Percentiles rank a stretch among this genome's conserved stretches.
Conservation (phyloP, 139 green algal genomes). For the Edaphochlamys debaryana region DNA sequence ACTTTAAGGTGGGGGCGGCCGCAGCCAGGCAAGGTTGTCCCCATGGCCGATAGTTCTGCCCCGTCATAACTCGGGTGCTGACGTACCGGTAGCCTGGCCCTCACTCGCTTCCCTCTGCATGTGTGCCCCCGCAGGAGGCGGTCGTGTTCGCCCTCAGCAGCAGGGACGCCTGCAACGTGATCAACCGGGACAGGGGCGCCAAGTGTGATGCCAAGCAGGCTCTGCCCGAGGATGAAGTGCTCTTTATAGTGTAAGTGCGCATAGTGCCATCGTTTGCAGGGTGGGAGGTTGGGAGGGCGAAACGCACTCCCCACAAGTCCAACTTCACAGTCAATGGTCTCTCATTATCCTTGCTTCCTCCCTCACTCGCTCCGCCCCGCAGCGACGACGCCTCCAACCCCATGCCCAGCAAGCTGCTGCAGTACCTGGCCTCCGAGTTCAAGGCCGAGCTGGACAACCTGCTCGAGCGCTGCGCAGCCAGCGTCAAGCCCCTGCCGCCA, state of each 20-base stretch:
- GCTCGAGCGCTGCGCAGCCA: background rate
- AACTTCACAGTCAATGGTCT: too few relatives aligned
- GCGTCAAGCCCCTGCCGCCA: too few relatives aligned
- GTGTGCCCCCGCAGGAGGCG: constrained; percentile 47
- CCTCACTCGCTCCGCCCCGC: too few relatives aligned
- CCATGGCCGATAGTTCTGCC: too few relatives aligned
- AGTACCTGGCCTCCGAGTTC: constrained; percentile 32
- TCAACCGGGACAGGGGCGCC: background rate
- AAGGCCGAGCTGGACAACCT: constrained; percentile 15
- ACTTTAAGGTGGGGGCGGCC: constrained; percentile 64
- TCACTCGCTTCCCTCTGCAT: too few relatives aligned
- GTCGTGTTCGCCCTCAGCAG: constrained; percentile 37
- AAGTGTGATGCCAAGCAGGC: background rate
- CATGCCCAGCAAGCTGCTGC: constrained; percentile 24
- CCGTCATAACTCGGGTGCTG: too few relatives aligned
- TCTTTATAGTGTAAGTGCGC: constrained; percentile 10
- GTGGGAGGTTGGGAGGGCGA: too few relatives aligned
- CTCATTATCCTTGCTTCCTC: too few relatives aligned
- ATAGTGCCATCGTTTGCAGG: too few relatives aligned
- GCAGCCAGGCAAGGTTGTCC: too few relatives aligned
- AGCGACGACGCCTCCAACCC: constrained; percentile 5
- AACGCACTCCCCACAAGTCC: too few relatives aligned
- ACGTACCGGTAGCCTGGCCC: too few relatives aligned
- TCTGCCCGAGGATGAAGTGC: constrained; percentile 24
- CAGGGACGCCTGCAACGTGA: constrained; percentile 13